Percentiles rank a stretch among this genome's conserved stretches.
Conservation (phyloP, 2,329 filamentous ascomycete genomes). For the Sclerotinia sclerotiorum region DNA sequence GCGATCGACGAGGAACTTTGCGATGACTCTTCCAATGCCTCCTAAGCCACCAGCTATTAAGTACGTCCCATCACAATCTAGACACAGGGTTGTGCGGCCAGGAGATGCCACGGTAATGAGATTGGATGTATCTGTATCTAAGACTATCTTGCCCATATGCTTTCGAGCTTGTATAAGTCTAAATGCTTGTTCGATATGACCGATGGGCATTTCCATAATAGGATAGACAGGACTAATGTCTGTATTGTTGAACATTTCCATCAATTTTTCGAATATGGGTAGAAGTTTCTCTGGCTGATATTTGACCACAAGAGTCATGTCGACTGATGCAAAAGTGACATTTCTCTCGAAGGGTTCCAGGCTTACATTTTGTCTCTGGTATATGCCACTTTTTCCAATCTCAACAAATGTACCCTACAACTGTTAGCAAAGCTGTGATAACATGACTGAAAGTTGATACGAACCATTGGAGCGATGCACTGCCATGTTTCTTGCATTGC, state of each 20-base stretch:
- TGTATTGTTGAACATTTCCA: background rate
- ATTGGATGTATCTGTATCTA: background rate
- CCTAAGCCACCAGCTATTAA: background rate
- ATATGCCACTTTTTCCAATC: background rate
- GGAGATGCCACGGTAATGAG: background rate
- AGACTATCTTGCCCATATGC: background rate
- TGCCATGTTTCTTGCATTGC: background rate
- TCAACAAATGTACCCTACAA: background rate
- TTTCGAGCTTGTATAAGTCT: background rate
- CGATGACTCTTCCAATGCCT: background rate
- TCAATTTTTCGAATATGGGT: background rate
- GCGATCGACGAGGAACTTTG: background rate
- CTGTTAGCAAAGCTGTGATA: no score
- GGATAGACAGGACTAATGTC: background rate
- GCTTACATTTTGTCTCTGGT: background rate
- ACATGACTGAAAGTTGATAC: no score
- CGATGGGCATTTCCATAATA: background rate
- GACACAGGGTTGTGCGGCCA: no score
- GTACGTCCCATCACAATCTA: background rate
- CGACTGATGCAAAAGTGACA: background rate
- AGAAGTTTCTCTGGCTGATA: background rate
- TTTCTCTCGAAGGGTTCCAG: background rate
- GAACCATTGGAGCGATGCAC: background rate
- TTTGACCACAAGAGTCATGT: background rate
- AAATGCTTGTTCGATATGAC: background rate